Base-by-base conservation (phyloP, 1,284 basidiomycete genomes). In the Anthracocystis panici-leucophaei region DNA sequence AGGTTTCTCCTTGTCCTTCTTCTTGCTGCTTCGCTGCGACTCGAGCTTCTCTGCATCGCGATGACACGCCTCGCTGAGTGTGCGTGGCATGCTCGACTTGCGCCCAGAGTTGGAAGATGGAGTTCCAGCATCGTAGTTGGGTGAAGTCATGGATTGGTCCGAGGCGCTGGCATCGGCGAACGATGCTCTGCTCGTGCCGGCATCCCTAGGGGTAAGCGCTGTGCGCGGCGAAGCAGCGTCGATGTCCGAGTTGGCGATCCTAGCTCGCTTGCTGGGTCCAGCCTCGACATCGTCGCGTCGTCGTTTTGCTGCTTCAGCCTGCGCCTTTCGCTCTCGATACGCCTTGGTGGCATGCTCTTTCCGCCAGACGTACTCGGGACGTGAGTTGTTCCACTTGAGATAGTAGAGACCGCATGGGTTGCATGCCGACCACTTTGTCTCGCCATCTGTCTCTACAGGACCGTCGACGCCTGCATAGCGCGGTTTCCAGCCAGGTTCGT, bases 371-470 rank as follows among this genome's bases (percentile, higher is more conserved):
- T 76, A 75, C 33, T 79, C 75, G 5, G 78, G 77, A 11, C 80
- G 74, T 38, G 76, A 73, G 23, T 74, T 66, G 65, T 72, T 59
- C 66, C 75, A 80, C 56, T 82, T 82, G 51, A 70, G 65, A 49
- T 68, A 83, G 72, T 81, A 82, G 23, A 79, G 62, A n/a, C 81
- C 80, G 50, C 81, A 83, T n/a, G 80, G 69, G 45, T 83, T 83
- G 71, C 81, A 83, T 6, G 81, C 75, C n/a, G 78, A 74, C 77
- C 80, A 79, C 16, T 66, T 65, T 11, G 68, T 66, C 40, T 77
- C 67, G 49, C 63, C 68, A 44, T 80, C 71, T 5, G 79, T 68
- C 53, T 68, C 57, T 51, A 73, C 55, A 5, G 69, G 63, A 21
- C 63, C 44, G 1, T 56, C n/a, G 35, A 50, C 40, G 21, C 50